Evolutionary conservation across 139 green algal species (phyloP).

Genomic region (Asterochloris erici): DNA sequence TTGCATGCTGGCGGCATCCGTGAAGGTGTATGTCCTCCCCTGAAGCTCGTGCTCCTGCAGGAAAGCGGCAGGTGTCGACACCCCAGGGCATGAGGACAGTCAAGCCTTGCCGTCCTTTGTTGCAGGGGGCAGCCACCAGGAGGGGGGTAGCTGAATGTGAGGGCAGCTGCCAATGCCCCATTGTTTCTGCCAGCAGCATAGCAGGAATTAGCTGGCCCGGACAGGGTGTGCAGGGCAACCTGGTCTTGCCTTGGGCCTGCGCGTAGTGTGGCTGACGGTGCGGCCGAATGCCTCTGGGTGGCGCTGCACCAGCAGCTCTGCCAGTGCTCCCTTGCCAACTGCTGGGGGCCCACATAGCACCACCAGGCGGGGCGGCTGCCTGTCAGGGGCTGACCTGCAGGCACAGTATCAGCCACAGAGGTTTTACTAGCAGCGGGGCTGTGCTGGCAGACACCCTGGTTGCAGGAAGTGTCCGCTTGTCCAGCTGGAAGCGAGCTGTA

Average conservation of each 20-base stretch:
- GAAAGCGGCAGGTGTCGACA: background rate
- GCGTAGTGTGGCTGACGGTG: slow-evolving; percentile 49
- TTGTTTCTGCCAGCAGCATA: too few relatives aligned
- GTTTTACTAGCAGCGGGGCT: too few relatives aligned
- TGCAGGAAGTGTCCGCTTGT: too few relatives aligned
- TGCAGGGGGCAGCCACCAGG: too few relatives aligned
- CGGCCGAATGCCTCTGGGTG: slow-evolving; percentile 53
- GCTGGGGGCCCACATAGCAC: slow-evolving; percentile 59
- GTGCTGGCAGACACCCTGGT: too few relatives aligned
- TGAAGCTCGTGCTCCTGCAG: slow-evolving; percentile 44
- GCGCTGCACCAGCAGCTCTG: slow-evolving; percentile 45
- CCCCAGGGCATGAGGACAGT: too few relatives aligned
- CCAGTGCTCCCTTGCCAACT: slow-evolving; percentile 45
- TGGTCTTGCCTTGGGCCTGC: slow-evolving; percentile 16
- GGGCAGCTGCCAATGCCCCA: background rate
- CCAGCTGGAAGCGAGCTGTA: too few relatives aligned
- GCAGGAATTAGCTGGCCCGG: too few relatives aligned
- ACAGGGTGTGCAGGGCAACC: background rate
- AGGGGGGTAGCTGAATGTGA: background rate
- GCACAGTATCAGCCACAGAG: too few relatives aligned
- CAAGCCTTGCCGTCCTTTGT: too few relatives aligned
- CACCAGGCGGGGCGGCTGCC: slow-evolving; percentile 55
- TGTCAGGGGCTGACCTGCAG: background rate
- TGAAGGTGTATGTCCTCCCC: slow-evolving; percentile 59
- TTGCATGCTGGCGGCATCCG: slow-evolving; percentile 11